Evolutionary conservation across 2,329 filamentous ascomycete species (phyloP), one percentile per base, ranked within the genome.

Genomic region (Pseudopithomyces maydicus): DNA sequence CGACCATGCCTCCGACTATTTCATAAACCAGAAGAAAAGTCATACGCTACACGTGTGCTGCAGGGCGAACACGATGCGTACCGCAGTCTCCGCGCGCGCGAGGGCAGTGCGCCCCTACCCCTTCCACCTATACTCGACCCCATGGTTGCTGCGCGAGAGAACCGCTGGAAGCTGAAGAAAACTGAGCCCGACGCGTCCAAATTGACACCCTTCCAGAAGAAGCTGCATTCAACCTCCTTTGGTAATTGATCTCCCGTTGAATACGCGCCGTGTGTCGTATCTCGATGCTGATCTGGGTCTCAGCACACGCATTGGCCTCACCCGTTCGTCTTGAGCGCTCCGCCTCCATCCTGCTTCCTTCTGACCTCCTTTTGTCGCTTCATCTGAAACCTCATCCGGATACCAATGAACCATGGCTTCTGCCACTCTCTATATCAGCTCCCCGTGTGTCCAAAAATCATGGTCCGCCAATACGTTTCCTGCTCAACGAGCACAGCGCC

Each of bases 351-450:
- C 67, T 68, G 1, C 72, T 91, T 6, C 90, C 90, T 1, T 74
- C 72, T 14, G 86, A 82, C 65, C 89, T 91, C 68, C 76, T 91
- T 4, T 84, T 89, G 53, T 79, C 84, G 32, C 87, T 91, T 57
- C 80, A 82, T 26, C 66, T 86, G 1, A 76, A 86, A 12, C 68
- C 76, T 1, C 82, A 89, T 54, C 87, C 87, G 0, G 74, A 80
- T 10, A 85, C 83, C 0, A 68, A 73, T 0, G 64, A 76, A 2
- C 77, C 82, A 0, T 90, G 85, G 84, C 84, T 82, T 70, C 77
- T 86, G 15, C 88, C 87, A 0, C 77, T 68, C 39, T 61, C 57
- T 15, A 58, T 75, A 38, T 72, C 71, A 5, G 68, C 68, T 1
- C 42, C 62, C 15, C 35, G 54, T 8, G 19, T 19, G 4, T 26